Conservation (phyloP, 176 grass and related monocot genomes). For the Avena eriantha region DNA sequence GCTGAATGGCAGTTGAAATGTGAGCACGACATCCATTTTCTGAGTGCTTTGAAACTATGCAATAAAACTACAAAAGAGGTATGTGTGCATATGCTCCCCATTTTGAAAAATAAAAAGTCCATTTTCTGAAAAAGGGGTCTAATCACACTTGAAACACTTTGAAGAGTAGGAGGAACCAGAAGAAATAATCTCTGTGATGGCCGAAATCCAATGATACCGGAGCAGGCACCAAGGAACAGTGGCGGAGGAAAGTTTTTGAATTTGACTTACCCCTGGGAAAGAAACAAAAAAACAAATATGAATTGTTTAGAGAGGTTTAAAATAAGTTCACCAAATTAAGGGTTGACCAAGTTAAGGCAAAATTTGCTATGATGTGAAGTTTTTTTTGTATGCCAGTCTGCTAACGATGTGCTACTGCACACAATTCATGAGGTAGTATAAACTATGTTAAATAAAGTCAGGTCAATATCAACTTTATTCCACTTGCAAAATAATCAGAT, state of each 20-base stretch:
- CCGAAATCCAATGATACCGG: neutral
- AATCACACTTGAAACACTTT: too few relatives aligned
- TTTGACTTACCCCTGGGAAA: neutral
- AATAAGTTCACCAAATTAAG: neutral
- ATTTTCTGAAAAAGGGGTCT: too few relatives aligned
- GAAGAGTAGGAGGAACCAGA: too few relatives aligned
- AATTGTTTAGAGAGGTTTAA: neutral
- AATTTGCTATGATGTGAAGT: too few relatives aligned
- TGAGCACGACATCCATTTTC: too few relatives aligned
- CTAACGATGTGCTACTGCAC: neutral
- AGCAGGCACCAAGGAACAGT: neutral
- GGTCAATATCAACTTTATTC: constrained; percentile 1
- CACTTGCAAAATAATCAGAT: neutral
- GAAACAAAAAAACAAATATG: neutral
- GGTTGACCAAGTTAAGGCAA: neutral
- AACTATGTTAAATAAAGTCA: neutral
- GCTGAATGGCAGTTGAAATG: too few relatives aligned
- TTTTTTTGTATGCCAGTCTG: neutral
- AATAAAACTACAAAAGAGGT: too few relatives aligned
- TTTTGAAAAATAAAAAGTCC: too few relatives aligned
- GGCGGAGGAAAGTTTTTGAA: neutral
- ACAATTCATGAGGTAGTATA: neutral
- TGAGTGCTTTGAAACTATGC: too few relatives aligned
- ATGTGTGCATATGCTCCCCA: too few relatives aligned
- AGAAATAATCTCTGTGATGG: too few relatives aligned